phyloP scores from a whole-genome alignment of 345 rosid species.

The Rubroshorea leprosula region DNA sequence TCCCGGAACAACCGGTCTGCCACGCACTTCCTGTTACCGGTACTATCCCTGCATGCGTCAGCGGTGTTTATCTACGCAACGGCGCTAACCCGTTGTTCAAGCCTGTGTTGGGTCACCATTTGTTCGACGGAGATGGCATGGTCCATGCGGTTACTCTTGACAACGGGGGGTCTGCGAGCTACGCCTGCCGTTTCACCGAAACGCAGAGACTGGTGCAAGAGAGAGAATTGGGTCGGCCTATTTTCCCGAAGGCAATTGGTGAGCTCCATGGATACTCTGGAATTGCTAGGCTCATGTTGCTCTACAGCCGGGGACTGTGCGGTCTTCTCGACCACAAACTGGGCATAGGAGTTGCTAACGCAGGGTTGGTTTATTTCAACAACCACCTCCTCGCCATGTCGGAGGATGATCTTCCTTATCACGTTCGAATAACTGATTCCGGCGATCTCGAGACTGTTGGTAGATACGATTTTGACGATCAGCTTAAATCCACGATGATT shows the following conservation, averaged over 20 bases:
- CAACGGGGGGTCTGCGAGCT: slow-evolving; percentile 65
- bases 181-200: slow-evolving; percentile 86
- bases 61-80: slow-evolving; percentile 84
- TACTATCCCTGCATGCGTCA: slow-evolving; percentile 63
- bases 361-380: slow-evolving; percentile 76
- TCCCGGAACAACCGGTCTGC: slow-evolving; percentile 58
- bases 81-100: slow-evolving; percentile 91
- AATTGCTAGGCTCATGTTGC: slow-evolving; percentile 59
- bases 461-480: slow-evolving; percentile 58
- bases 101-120: slow-evolving; percentile 83
- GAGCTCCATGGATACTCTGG: slow-evolving; percentile 88
- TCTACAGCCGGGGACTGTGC: slow-evolving; percentile 59
- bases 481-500: slow-evolving; percentile 68
- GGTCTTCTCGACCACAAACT: slow-evolving; percentile 60
- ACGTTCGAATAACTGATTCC: slow-evolving; percentile 45
- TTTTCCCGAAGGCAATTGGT: slow-evolving; percentile 88
- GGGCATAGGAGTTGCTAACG: slow-evolving; percentile 87
- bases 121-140: slow-evolving; percentile 98
- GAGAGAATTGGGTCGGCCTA: slow-evolving; percentile 44
- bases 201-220: slow-evolving; percentile 56
- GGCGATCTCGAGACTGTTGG: slow-evolving; percentile 77
- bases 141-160: slow-evolving; percentile 64
- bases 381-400: slow-evolving; percentile 80
- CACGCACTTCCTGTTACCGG: slow-evolving; percentile 51
- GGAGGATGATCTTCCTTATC: slow-evolving; percentile 89